These are phyloP conservation scores for Magnaporthiopsis poae DNA, from an alignment of 2,329 filamentous ascomycete genomes.

Conservation along the genomic window DNA sequence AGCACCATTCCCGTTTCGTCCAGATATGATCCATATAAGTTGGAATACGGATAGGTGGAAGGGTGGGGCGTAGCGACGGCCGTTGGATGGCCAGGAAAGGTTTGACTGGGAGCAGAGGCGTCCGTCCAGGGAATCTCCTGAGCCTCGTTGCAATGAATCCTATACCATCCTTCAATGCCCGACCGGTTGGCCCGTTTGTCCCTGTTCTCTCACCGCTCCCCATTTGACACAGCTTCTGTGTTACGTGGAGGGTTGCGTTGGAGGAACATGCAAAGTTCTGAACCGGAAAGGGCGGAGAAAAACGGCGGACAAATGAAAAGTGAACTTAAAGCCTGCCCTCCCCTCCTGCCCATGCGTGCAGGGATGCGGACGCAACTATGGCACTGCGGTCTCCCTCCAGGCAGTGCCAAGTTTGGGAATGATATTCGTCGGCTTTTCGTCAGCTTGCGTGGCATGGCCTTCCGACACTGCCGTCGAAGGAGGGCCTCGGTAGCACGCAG, in stretches of 20 bases:
- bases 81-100: too few relatives aligned
- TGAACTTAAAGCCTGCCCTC: background rate
- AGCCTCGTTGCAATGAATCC: background rate
- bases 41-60: too few relatives aligned
- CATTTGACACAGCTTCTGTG: background rate
- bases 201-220: background rate
- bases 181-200: background rate
- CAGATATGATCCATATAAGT: too few relatives aligned
- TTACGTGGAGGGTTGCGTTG: background rate
- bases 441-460: background rate
- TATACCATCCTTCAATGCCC: too few relatives aligned
- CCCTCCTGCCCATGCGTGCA: background rate
- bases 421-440: background rate
- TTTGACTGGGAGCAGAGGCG: too few relatives aligned
- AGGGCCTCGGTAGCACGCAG: too few relatives aligned
- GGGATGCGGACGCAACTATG: background rate
- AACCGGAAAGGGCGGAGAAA: too few relatives aligned
- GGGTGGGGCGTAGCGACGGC: too few relatives aligned
- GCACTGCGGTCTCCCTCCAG: background rate
- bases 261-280: background rate
- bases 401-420: background rate
- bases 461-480: too few relatives aligned
- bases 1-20: too few relatives aligned
- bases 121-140: background rate
- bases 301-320: background rate